Evolutionary conservation across 2,329 filamentous ascomycete species (phyloP).

Genomic region (Aspergillus floridensis): DNA sequence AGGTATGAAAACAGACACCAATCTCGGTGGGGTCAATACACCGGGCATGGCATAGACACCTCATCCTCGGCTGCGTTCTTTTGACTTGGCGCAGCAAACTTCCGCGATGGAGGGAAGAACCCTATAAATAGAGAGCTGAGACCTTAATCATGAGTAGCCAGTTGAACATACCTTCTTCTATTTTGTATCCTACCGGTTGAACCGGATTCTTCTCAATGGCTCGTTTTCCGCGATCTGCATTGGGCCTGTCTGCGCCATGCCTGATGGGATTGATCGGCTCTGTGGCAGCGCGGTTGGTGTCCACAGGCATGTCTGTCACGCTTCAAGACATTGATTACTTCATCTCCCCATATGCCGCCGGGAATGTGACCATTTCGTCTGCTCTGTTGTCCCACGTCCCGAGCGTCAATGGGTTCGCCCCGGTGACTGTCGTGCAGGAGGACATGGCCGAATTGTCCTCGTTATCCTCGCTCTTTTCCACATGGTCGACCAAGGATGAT

Average conservation of each 20-base stretch:
- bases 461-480: not conserved
- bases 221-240: not conserved
- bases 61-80: not conserved
- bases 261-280: not conserved
- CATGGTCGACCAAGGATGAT: not conserved
- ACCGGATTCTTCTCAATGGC: not conserved
- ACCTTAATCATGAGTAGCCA: not conserved
- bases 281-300: not conserved
- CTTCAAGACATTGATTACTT: slow-evolving; percentile 1
- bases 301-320: slow-evolving; percentile 2
- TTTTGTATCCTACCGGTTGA: not conserved
- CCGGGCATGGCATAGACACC: not conserved
- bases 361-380: not conserved
- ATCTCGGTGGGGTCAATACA: not conserved
- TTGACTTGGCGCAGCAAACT: not conserved
- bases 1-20: not conserved
- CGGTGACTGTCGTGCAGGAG: not conserved
- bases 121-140: not conserved
- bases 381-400: not conserved
- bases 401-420: slow-evolving; percentile 1
- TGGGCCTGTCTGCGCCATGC: not conserved
- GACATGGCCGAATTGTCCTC: not conserved
- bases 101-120: not conserved
- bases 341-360: not conserved
- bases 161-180: not conserved